These are phyloP conservation scores for Macrophomina tecta DNA, from an alignment of 2,329 filamentous ascomycete genomes.

Conservation along the genomic window DNA sequence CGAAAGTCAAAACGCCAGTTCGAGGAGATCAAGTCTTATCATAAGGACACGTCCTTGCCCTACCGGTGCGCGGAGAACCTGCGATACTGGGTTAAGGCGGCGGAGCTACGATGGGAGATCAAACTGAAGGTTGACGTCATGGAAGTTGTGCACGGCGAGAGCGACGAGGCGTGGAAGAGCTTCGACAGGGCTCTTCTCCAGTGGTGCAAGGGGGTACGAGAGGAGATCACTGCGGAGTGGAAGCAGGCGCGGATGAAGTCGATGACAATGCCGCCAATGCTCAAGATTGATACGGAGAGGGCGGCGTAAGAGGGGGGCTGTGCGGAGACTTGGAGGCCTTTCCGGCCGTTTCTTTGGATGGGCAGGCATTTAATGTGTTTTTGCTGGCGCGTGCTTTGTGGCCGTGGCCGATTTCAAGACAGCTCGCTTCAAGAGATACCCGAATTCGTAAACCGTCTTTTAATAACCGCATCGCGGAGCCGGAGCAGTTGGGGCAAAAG, in stretches of 20 bases:
- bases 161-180: slow-evolving; percentile 72
- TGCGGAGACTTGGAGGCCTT: not conserved
- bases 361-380: slow-evolving; percentile 15
- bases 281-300: slow-evolving; percentile 41
- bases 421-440: slow-evolving; percentile 25
- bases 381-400: slow-evolving; percentile 14
- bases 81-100: slow-evolving; percentile 94
- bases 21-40: slow-evolving; percentile 85
- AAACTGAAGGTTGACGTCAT: slow-evolving; percentile 82
- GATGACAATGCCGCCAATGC: slow-evolving; percentile 44
- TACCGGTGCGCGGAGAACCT: slow-evolving; percentile 94
- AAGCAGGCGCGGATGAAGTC: slow-evolving; percentile 47
- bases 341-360: slow-evolving; percentile 20
- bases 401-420: slow-evolving; percentile 17
- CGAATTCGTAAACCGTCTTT: slow-evolving; percentile 20
- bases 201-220: slow-evolving; percentile 83
- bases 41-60: slow-evolving; percentile 92
- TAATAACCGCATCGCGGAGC: slow-evolving; percentile 13
- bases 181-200: slow-evolving; percentile 83
- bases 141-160: slow-evolving; percentile 79
- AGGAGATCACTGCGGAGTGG: slow-evolving; percentile 81
- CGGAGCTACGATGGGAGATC: slow-evolving; percentile 91
- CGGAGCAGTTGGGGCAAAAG: not conserved
- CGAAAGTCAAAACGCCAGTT: slow-evolving; percentile 85
- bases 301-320: slow-evolving; percentile 7